Conservation (phyloP, 2,329 filamentous ascomycete species). For the Decorospora gaudefroyi region DNA sequence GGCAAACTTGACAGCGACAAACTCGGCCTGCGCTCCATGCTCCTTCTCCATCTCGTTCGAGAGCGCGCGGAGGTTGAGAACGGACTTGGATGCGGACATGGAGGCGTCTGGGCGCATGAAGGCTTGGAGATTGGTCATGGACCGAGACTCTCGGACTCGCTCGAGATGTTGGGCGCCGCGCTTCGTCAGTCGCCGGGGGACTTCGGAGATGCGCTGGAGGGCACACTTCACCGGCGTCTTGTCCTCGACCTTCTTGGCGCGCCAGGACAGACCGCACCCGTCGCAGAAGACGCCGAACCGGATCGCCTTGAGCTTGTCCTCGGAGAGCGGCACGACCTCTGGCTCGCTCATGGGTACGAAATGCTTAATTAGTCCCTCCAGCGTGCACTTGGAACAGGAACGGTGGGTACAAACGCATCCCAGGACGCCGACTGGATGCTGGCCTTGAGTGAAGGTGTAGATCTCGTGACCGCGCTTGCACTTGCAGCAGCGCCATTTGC, state of each 20-base stretch:
- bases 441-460: conserved; percentile 8
- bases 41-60: conserved; percentile 17
- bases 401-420: conserved; percentile 33
- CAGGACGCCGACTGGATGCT: conserved; percentile 27
- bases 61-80: conserved; percentile 14
- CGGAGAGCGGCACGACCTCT: conserved; percentile 22
- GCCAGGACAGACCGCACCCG: conserved; percentile 32
- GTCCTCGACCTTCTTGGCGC: conserved; percentile 15
- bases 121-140: conserved; percentile 15
- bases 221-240: conserved; percentile 14
- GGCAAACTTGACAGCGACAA: conserved; percentile 25
- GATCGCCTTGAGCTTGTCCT: conserved; percentile 12
- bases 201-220: conserved; percentile 10
- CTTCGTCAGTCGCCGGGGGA: conserved; percentile 20
- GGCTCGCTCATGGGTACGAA: conserved; percentile 37
- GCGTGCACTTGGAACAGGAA: conserved; percentile 29
- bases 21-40: conserved; percentile 23
- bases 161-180: conserved; percentile 8
- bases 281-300: conserved; percentile 34
- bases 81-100: conserved; percentile 9
- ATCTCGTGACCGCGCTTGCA: conserved; percentile 10
- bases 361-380: conserved; percentile 23
- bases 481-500: conserved; percentile 20
- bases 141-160: conserved; percentile 19
- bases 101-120: background rate